Conservation (phyloP, 768 basidiomycete species). For the Harrya chromipes region DNA sequence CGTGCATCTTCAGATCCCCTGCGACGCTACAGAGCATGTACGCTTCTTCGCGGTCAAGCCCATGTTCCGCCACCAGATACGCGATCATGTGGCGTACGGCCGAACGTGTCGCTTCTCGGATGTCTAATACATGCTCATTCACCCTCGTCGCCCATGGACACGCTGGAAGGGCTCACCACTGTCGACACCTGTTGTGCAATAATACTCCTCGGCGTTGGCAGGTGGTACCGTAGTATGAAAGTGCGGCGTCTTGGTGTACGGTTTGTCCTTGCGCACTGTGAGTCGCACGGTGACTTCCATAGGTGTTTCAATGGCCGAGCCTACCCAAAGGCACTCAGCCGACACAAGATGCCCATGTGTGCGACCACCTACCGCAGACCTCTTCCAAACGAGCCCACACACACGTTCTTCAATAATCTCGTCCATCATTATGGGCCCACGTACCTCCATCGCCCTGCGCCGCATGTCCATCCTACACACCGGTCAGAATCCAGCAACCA, state of each 20-base stretch:
- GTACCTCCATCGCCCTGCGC: slow-evolving; percentile 65
- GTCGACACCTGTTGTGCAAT: slow-evolving; percentile 57
- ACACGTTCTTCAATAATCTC: background rate
- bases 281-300: slow-evolving; percentile 54
- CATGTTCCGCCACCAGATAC: slow-evolving; percentile 44
- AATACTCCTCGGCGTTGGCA: slow-evolving; percentile 37
- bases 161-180: slow-evolving; percentile 30
- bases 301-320: slow-evolving; percentile 63
- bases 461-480: slow-evolving; percentile 56
- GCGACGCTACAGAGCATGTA: slow-evolving; percentile 63
- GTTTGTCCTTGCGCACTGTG: slow-evolving; percentile 53
- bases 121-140: slow-evolving; percentile 30
- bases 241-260: slow-evolving; percentile 58
- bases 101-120: slow-evolving; percentile 51
- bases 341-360: background rate
- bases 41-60: slow-evolving; percentile 44
- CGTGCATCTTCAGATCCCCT: slow-evolving; percentile 57
- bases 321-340: slow-evolving; percentile 24
- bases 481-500: too few species aligned
- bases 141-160: background rate
- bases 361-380: slow-evolving; percentile 48
- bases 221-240: slow-evolving; percentile 37
- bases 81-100: slow-evolving; percentile 59
- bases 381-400: slow-evolving; percentile 33
- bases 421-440: slow-evolving; percentile 9